phyloP scores from a whole-genome alignment of 768 basidiomycete genomes.

The Lyophyllum atratum region DNA sequence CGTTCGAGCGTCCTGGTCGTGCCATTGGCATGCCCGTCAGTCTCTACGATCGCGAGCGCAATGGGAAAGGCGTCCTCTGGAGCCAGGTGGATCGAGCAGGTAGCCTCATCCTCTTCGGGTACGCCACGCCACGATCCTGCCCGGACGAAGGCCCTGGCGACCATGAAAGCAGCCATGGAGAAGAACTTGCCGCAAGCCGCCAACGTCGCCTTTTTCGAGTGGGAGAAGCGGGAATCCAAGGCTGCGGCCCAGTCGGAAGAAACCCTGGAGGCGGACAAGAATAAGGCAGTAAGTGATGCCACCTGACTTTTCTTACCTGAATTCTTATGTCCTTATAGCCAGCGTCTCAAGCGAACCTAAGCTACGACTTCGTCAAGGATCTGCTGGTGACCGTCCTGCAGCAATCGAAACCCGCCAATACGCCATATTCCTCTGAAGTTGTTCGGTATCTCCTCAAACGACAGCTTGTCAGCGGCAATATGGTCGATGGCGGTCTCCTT shows the following conservation, averaged over 20 bases:
- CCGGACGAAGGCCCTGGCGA: conserved; percentile 21
- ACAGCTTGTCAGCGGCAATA: conserved; percentile 55
- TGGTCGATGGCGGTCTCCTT: conserved; percentile 64
- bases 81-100: conserved; percentile 14
- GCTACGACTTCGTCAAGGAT: conserved; percentile 60
- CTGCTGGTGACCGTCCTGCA: conserved; percentile 54
- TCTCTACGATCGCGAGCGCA: conserved; percentile 54
- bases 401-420: conserved; percentile 35
- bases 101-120: background rate
- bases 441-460: conserved; percentile 58
- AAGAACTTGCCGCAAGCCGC: conserved; percentile 50
- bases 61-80: conserved; percentile 18
- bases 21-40: conserved; percentile 52
- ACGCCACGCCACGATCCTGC: conserved; percentile 14
- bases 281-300: conserved; percentile 9
- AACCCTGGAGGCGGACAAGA: conserved; percentile 8
- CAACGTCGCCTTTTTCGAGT: conserved; percentile 61
- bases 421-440: conserved; percentile 57
- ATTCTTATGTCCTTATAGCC: background rate
- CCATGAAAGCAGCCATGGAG: conserved; percentile 24
- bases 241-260: conserved; percentile 13
- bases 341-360: conserved; percentile 16
- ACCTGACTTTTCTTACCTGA: background rate
- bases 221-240: conserved; percentile 44
- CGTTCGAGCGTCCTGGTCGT: conserved; percentile 61